These are phyloP conservation scores for Lolium perenne DNA, from an alignment of 176 grass and related monocot species.

Conservation along the genomic window DNA sequence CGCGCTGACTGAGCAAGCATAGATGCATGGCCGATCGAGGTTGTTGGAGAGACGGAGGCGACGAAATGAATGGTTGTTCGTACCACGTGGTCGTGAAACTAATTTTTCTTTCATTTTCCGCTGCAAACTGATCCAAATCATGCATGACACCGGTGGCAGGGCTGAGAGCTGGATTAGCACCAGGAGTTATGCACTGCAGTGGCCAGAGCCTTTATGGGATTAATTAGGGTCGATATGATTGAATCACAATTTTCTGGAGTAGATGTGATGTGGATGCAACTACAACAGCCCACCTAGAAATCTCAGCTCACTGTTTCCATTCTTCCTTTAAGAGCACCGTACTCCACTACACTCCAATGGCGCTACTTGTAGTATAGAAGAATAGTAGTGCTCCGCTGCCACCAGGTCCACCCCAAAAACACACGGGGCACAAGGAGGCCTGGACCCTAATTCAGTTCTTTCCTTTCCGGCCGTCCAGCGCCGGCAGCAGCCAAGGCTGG, in stretches of 20 bases:
- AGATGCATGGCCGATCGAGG: not conserved
- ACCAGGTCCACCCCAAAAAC: not conserved
- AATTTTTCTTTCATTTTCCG: not conserved
- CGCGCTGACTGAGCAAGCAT: not conserved
- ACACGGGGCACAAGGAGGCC: no score
- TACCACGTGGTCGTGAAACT: not conserved
- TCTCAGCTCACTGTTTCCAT: not conserved
- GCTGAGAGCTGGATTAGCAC: not conserved
- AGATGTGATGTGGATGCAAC: not conserved
- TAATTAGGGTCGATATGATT: not conserved
- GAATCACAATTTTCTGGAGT: no score
- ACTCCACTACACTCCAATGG: not conserved
- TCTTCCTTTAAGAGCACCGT: not conserved
- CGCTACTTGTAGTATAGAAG: no score
- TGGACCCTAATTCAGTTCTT: not conserved
- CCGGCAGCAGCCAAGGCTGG: no score
- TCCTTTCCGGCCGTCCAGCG: not conserved
- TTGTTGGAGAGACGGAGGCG: not conserved
- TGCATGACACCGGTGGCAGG: not conserved
- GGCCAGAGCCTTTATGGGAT: not conserved
- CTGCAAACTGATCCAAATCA: not conserved
- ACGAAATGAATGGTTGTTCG: not conserved
- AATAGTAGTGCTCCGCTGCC: no score
- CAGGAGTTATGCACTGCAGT: not conserved
- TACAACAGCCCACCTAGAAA: not conserved